These are phyloP conservation scores for Cystobasidium tubakii DNA, from an alignment of 768 basidiomycete genomes.

Conservation along the genomic window DNA sequence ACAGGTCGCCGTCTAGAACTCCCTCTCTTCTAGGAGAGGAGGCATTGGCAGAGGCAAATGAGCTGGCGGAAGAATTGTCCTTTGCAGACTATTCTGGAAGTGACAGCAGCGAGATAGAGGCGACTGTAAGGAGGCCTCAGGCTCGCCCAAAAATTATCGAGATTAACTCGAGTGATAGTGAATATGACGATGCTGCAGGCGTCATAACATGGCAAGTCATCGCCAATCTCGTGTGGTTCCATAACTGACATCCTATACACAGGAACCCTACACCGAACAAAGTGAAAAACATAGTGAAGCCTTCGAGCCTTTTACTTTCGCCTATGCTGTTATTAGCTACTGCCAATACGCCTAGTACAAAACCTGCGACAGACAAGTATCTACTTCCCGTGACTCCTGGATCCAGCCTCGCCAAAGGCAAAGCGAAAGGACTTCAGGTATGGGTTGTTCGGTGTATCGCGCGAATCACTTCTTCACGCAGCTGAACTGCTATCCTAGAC, in stretches of 20 bases:
- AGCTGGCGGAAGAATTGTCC: not conserved
- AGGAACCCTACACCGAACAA: constrained; percentile 25
- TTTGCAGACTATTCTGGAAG: constrained; percentile 23
- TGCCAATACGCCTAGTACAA: not conserved
- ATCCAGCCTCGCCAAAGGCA: not conserved
- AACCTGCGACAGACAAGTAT: not conserved
- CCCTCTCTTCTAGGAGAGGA: not conserved
- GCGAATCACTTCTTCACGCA: too few species aligned
- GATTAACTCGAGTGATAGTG: constrained; percentile 23
- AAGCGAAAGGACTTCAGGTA: not conserved
- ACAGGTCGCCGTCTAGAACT: not conserved
- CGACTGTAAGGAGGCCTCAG: not conserved
- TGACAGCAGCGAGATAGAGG: not conserved
- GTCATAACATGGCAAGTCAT: constrained; percentile 10
- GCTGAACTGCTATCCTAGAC: too few species aligned
- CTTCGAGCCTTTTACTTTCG: not conserved
- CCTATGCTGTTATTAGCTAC: not conserved
- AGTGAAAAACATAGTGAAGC: not conserved
- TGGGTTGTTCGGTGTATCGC: not conserved
- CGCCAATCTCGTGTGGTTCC: not conserved
- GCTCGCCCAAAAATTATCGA: not conserved
- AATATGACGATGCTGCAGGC: constrained; percentile 13
- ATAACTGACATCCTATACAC: not conserved
- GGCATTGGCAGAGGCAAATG: not conserved
- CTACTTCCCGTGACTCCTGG: not conserved